Base-by-base conservation (phyloP, 805 yeast genomes). In the Tetrapisispora namnaoensis region DNA sequence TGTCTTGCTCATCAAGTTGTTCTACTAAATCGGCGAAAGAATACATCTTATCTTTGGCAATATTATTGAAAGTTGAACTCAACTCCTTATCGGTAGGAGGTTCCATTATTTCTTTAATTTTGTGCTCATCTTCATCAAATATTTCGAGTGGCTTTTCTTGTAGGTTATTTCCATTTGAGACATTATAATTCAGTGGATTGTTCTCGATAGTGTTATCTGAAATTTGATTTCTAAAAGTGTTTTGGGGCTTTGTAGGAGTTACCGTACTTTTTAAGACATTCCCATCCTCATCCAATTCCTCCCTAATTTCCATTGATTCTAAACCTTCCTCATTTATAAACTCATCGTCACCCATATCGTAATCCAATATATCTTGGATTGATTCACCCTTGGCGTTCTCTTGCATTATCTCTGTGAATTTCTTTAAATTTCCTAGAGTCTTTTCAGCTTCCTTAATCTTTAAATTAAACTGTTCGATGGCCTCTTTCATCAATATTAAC, bases 281-380 rank as follows among this genome's bases (percentile, higher is more conserved):
- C 0, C 80, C 96, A n/a, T 85, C 81, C 0, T 86, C 96, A 63
- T 89, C 96, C 37, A 90, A 64, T 47, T 81, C 85, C 60, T 89
- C 97, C 47, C 81, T 73, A 21, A 90, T 90, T 49, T 89, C 96
- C 80, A 88, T 79, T 22, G 86, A 69, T 1, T 87, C 89, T 2
- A 81, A 57, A 1, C 73, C 79, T 16, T 76, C 80, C 3, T 70
- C 78, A 13, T 18, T 30, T n/a, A 40, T 10, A 27, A 27, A 40
- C 21, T 24, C 14, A 9, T 30, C 49, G 14, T 44, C 46, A 11
- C 42, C 44, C 17, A 42, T 46, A 27, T 48, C 50, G 6, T 45
- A 24, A 16, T 28, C 37, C 8, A 22, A 11, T 10, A 37, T 7
- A 11, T 69, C 77, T 21, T 69, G 68, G 22, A 46, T 47, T 9